A percentile compares a stretch with the other conserved stretches of the same genome.
phyloP scores from a whole-genome alignment of 805 yeast species.

The Ogataea methanolica region DNA sequence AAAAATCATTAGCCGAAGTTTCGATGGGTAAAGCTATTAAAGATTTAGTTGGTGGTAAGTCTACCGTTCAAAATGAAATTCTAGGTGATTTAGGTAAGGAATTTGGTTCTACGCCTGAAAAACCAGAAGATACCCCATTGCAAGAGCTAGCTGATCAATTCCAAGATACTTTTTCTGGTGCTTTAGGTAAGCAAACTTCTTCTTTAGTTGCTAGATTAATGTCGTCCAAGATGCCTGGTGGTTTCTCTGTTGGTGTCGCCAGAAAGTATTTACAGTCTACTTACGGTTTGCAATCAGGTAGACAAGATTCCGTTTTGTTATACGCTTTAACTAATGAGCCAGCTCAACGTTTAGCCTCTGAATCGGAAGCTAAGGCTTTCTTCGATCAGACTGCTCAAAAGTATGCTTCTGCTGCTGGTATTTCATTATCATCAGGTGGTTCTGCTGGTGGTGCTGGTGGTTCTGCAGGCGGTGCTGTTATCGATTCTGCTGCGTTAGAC shows the following conservation, averaged over 20 bases:
- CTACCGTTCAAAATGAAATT: slow-evolving; percentile 97
- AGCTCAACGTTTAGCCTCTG: slow-evolving; percentile 77
- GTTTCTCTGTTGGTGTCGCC: slow-evolving; percentile 86
- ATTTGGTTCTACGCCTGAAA: slow-evolving; percentile 96
- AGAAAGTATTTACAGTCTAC: slow-evolving; percentile 88
- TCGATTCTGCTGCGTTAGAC: slow-evolving; percentile 94
- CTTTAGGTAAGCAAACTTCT: slow-evolving; percentile 89
- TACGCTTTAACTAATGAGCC: slow-evolving; percentile 88
- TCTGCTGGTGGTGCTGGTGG: slow-evolving; percentile 48
- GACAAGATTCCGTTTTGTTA: slow-evolving; percentile 89
- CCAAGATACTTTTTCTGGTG: slow-evolving; percentile 86
- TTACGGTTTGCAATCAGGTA: slow-evolving; percentile 90
- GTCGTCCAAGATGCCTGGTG: slow-evolving; percentile 99
- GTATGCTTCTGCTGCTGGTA: slow-evolving; percentile 80
- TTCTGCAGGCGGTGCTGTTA: slow-evolving; percentile 77
- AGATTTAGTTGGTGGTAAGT: slow-evolving; percentile 97
- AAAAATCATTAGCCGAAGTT: slow-evolving; percentile 81
- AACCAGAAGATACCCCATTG: slow-evolving; percentile 97
- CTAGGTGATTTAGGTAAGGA: slow-evolving; percentile 98
- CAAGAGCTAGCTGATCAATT: slow-evolving; percentile 92
- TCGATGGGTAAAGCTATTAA: slow-evolving; percentile 91
- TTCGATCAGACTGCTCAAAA: slow-evolving; percentile 78
- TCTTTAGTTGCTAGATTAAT: slow-evolving; percentile 86
- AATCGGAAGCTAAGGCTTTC: slow-evolving; percentile 85
- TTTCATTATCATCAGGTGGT: slow-evolving; percentile 66